Conservation (phyloP, 352 stramenopile species). For the Saprolegnia parasitica region DNA sequence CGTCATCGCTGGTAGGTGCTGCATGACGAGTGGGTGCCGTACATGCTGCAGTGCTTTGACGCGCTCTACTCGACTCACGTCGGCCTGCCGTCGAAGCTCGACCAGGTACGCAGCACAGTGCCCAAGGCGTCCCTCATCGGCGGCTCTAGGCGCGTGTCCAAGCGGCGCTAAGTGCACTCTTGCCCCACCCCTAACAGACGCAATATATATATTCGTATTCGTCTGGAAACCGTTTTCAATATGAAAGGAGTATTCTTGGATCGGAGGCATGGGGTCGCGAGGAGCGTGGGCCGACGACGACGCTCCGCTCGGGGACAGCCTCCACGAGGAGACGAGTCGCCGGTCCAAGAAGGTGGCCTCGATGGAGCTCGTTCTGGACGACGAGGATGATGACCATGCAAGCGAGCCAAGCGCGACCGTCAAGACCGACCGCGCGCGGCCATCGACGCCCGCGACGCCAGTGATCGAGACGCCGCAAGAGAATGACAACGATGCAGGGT, state of each 20-base stretch:
- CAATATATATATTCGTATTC: not conserved
- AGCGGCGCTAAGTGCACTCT: not conserved
- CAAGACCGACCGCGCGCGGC: not conserved
- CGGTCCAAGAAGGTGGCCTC: not conserved
- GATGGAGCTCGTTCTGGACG: conserved; percentile 19
- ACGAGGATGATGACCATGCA: not conserved
- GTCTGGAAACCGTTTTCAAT: not conserved
- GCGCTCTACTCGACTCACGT: not conserved
- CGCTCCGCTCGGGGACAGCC: not conserved
- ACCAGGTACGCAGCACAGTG: not conserved
- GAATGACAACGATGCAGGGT: conserved; percentile 16
- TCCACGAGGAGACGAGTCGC: not conserved
- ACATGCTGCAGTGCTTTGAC: conserved; percentile 6
- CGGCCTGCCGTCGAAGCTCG: not conserved
- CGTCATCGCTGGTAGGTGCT: conserved; percentile 5
- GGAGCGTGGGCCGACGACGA: not conserved
- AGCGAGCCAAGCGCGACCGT: not conserved
- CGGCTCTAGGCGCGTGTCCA: not conserved
- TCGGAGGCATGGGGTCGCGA: not conserved
- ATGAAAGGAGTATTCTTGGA: not conserved
- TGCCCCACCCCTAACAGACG: not conserved
- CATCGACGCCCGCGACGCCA: not conserved
- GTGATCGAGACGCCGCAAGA: conserved; percentile 18
- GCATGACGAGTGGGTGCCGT: conserved; percentile 10
- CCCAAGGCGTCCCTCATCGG: too few species aligned